These are phyloP conservation scores for Gonapodya sp. DNA, from an alignment of 192 early-diverging fungal genomes.

Conservation along the genomic window DNA sequence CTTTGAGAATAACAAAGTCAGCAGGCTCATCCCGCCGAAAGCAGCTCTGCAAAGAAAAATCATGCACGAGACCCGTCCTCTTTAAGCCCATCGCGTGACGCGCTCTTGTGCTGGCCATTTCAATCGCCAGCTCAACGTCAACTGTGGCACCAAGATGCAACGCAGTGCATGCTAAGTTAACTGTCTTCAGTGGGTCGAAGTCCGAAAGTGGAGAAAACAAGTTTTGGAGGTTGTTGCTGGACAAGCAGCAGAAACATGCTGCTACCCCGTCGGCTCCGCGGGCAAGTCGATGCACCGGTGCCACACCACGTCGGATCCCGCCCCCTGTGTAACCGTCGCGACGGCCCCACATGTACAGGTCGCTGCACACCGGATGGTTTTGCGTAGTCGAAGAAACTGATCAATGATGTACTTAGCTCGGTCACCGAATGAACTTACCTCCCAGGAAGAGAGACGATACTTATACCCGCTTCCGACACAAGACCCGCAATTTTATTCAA, in stretches of 20 bases:
- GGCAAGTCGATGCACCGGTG: neutral
- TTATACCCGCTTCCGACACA: neutral
- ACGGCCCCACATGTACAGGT: neutral
- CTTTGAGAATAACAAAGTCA: neutral
- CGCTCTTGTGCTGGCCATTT: neutral
- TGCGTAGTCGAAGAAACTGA: too few relatives aligned
- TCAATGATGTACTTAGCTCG: too few relatives aligned
- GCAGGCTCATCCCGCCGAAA: neutral
- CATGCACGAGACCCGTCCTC: neutral
- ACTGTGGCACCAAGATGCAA: neutral
- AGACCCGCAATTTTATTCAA: neutral
- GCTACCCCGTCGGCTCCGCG: too few relatives aligned
- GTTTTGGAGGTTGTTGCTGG: neutral
- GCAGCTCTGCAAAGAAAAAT: neutral
- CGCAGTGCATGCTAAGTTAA: neutral
- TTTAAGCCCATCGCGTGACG: neutral
- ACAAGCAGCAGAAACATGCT: neutral
- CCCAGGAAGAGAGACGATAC: neutral
- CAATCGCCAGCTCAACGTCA: neutral
- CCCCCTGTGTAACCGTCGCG: neutral
- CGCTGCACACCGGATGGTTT: too few relatives aligned
- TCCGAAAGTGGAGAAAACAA: neutral
- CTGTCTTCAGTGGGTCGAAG: neutral
- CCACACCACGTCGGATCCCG: neutral
- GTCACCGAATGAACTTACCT: too few relatives aligned